Base-by-base conservation (phyloP, 441 rosid species). In the Populus trichocarpa region DNA sequence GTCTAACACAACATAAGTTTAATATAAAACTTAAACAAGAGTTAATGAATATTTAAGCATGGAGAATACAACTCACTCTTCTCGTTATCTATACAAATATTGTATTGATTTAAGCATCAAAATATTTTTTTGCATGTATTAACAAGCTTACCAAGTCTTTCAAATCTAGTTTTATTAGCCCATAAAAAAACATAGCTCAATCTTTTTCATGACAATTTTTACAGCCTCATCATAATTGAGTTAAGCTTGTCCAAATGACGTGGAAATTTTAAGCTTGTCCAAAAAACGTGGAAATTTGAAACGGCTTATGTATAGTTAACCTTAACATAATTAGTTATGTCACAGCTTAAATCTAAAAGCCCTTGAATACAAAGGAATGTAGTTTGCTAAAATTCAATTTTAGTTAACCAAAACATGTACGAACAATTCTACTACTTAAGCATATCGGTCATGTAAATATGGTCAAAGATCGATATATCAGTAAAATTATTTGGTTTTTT, bases 41-140 rank as follows among this genome's bases (percentile, higher is more conserved):
- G 3, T 40, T 2, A 11, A 40, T 0, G 4, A 11, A 11, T 4
- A 40, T 11, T 40, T 11, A 40, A 40, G 1, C 0, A 0, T 40
- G 11, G 0, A 40, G 1, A 40, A 11, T 3, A 40, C 3, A 0
- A 3, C 1, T 11, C 2, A 11, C 11, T 40, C 1, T 11, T 0
- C 0, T 3, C 0, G 0, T 8, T 14, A 11, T 1, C 1, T 2
- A 12, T 11, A 12, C 0, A 40, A 40, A 40, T 0, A 40, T 3
- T 40, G 11, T 11, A 40, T 0, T 3, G 16, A 11, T 1, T 33
- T 33, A 33, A 1, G 2, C 0, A 33, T 33, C 0, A 6, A 6
- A 33, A 33, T 33, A 0, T 6, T 6, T 33, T 33, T 33, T 33
- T 33, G 30, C 0, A 6, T 2, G 1, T 33, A 1, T 33, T 5